Percentiles rank a stretch among this genome's conserved stretches.
Conservation (phyloP, 2,329 filamentous ascomycete species). For the Paramyrothecium sp. region DNA sequence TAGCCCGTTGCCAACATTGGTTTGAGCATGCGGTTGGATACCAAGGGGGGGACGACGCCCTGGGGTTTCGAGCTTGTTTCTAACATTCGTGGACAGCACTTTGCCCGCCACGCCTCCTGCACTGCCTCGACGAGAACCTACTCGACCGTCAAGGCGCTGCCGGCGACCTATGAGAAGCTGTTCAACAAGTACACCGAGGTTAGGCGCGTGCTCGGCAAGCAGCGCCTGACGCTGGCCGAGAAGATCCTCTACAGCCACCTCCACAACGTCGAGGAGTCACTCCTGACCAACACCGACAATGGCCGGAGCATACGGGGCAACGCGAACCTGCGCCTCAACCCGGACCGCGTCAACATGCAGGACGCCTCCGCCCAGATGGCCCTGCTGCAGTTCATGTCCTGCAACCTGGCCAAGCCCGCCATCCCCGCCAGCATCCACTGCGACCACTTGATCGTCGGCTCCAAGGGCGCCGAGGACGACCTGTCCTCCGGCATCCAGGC, state of each 20-base stretch:
- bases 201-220: slow-evolving; percentile 64
- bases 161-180: slow-evolving; percentile 80
- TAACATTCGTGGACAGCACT: slow-evolving; percentile 27
- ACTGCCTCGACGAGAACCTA: slow-evolving; percentile 30
- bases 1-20: no score
- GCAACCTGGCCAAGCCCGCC: slow-evolving; percentile 81
- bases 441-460: slow-evolving; percentile 97
- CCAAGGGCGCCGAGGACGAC: slow-evolving; percentile 85
- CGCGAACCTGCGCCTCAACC: slow-evolving; percentile 94
- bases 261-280: slow-evolving; percentile 82
- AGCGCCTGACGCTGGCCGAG: slow-evolving; percentile 82
- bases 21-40: not conserved
- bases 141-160: slow-evolving; percentile 41
- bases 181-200: slow-evolving; percentile 76
- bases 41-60: no score
- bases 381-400: slow-evolving; percentile 97
- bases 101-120: slow-evolving; percentile 32
- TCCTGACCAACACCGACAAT: slow-evolving; percentile 80
- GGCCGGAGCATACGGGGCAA: slow-evolving; percentile 80
- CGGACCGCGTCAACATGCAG: slow-evolving; percentile 97
- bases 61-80: no score
- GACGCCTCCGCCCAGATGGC: slow-evolving; percentile 99
- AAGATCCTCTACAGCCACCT: slow-evolving; percentile 98
- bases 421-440: slow-evolving; percentile 98
- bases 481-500: slow-evolving; percentile 80